Evolutionary conservation across 441 rosid genomes (phyloP).

Genomic region (Gossypium laxum): DNA sequence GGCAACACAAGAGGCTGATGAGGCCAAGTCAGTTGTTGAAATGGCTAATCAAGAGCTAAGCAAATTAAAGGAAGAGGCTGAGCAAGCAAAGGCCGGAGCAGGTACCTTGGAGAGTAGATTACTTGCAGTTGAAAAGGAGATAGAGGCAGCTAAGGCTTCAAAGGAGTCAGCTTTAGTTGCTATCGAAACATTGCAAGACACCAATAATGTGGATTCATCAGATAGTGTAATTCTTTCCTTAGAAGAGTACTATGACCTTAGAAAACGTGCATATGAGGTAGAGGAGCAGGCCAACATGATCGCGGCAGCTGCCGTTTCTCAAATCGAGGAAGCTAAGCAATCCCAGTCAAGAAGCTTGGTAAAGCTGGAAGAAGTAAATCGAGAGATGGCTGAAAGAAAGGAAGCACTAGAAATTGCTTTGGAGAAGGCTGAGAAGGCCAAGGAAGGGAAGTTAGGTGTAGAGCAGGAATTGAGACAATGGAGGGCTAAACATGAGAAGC

Average conservation of each 20-base stretch:
- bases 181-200: slow-evolving; percentile 68
- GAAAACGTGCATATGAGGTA: slow-evolving; percentile 70
- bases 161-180: slow-evolving; percentile 72
- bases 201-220: slow-evolving; percentile 28
- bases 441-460: slow-evolving; percentile 69
- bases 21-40: slow-evolving; percentile 54
- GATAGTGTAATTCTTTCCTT: slow-evolving; percentile 59
- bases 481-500: slow-evolving; percentile 79
- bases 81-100: slow-evolving; percentile 73
- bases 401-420: slow-evolving; percentile 52
- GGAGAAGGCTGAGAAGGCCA: slow-evolving; percentile 78
- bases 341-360: slow-evolving; percentile 45
- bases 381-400: slow-evolving; percentile 57
- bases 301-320: slow-evolving; percentile 60
- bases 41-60: slow-evolving; percentile 61
- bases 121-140: slow-evolving; percentile 75
- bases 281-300: slow-evolving; percentile 62
- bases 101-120: slow-evolving; percentile 69
- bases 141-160: slow-evolving; percentile 78
- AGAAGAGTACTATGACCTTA: slow-evolving; percentile 80
- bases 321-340: slow-evolving; percentile 66
- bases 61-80: slow-evolving; percentile 69
- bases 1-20: slow-evolving; percentile 72
- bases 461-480: slow-evolving; percentile 86
- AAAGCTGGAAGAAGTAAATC: slow-evolving; percentile 58